A percentile compares a stretch with the other conserved stretches of the same genome.
Evolutionary conservation across 768 basidiomycete genomes (phyloP).

Genomic region (Serpula lacrymans): DNA sequence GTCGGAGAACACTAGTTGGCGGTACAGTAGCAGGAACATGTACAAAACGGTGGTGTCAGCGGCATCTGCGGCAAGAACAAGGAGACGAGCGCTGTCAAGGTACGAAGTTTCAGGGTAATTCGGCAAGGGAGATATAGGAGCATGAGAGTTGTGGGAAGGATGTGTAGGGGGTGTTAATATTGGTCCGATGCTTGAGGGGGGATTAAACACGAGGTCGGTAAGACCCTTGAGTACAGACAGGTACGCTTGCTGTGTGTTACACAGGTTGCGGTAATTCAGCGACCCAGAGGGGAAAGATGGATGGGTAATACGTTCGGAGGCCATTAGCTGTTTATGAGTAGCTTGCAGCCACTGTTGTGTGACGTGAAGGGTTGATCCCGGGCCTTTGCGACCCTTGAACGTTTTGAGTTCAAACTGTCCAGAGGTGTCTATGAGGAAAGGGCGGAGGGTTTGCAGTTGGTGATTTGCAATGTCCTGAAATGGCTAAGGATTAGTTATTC

Average conservation of each 20-base stretch:
- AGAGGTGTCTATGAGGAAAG: conserved; percentile 80
- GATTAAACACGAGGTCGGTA: conserved; percentile 63
- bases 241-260: conserved; percentile 43
- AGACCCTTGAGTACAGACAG: conserved; percentile 55
- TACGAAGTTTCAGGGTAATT: conserved; percentile 75
- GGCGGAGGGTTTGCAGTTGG: conserved; percentile 88
- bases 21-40: conserved; percentile 78
- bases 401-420: conserved; percentile 76
- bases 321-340: conserved; percentile 46
- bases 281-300: conserved; percentile 39
- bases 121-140: conserved; percentile 31
- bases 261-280: conserved; percentile 43
- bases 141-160: conserved; percentile 27
- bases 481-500: conserved; percentile 14
- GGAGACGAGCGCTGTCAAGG: conserved; percentile 71
- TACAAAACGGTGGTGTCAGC: conserved; percentile 72
- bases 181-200: conserved; percentile 38
- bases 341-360: conserved; percentile 66
- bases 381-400: conserved; percentile 59
- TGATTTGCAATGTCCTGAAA: conserved; percentile 93
- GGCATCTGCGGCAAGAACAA: conserved; percentile 65
- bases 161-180: conserved; percentile 22
- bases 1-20: conserved; percentile 63
- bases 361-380: conserved; percentile 42
- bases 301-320: conserved; percentile 40